phyloP scores from a whole-genome alignment of 495 filamentous ascomycete species.

The Aspergillus ostianus region DNA sequence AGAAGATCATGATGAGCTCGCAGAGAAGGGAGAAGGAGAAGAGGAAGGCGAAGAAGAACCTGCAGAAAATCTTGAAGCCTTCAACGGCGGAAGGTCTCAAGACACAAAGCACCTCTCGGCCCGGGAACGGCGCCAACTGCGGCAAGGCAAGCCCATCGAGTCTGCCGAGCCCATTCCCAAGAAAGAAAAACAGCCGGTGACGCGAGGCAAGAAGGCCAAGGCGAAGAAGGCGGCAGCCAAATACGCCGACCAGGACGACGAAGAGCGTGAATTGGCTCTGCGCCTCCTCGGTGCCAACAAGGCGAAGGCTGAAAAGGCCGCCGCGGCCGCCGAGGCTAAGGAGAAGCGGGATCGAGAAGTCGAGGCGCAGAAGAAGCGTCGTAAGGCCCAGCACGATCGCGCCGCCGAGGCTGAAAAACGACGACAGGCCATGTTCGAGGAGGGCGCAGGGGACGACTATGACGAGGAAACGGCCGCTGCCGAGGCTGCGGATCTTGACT shows the following conservation, averaged over 20 bases:
- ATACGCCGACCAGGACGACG: constrained; percentile 93
- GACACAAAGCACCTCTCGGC: constrained; percentile 47
- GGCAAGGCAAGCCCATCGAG: constrained; percentile 41
- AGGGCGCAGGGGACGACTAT: constrained; percentile 55
- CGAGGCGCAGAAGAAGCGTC: constrained; percentile 64
- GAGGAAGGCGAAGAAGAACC: constrained; percentile 16
- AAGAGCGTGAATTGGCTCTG: constrained; percentile 81
- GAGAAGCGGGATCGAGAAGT: constrained; percentile 58
- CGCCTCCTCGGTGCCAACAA: constrained; percentile 73
- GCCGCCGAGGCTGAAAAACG: constrained; percentile 60
- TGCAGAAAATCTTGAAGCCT: constrained; percentile 9
- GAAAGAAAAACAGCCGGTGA: constrained; percentile 37
- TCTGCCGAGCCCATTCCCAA: constrained; percentile 12
- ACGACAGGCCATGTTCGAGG: constrained; percentile 55
- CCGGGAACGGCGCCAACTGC: constrained; percentile 46
- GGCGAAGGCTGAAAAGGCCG: constrained; percentile 48
- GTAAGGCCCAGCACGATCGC: constrained; percentile 74
- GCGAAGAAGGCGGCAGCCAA: constrained; percentile 84
- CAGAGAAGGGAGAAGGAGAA: constrained; percentile 19
- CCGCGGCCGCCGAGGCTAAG: constrained; percentile 49
- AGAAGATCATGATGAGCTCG: constrained; percentile 23
- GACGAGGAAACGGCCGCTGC: constrained; percentile 51
- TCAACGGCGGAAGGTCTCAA: constrained; percentile 10
- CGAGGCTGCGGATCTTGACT: constrained; percentile 48
- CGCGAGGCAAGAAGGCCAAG: constrained; percentile 81